Evolutionary conservation across 495 filamentous ascomycete genomes (phyloP).

Genomic region (Xylaria acuta): DNA sequence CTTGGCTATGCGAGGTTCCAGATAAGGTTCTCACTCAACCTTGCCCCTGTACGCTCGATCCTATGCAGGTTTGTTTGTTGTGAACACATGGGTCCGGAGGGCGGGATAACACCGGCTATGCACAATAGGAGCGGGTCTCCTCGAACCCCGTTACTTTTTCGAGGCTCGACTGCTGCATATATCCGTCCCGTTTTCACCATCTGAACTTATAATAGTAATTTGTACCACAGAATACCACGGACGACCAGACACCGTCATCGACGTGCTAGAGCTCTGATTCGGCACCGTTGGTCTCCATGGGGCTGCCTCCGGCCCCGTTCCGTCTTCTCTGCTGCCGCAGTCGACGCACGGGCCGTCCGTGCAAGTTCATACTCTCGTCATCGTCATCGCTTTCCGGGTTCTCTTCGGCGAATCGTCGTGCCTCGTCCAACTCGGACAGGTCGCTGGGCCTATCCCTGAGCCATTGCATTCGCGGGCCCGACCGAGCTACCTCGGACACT

Average conservation of each 20-base stretch:
- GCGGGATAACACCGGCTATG: neutral
- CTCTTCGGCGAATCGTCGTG: constrained; percentile 60
- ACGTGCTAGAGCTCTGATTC: constrained; percentile 52
- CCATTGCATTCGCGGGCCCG: constrained; percentile 96
- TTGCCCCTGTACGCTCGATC: neutral
- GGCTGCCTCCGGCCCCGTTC: constrained; percentile 54
- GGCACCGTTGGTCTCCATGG: constrained; percentile 60
- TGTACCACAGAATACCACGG: neutral
- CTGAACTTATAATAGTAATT: neutral
- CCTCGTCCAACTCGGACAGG: constrained; percentile 83
- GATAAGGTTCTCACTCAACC: neutral
- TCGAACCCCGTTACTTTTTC: neutral
- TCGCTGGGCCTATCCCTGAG: constrained; percentile 82
- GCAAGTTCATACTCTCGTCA: constrained; percentile 53
- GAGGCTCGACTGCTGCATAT: constrained; percentile 2
- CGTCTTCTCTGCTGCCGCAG: constrained; percentile 45
- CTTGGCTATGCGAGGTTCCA: neutral
- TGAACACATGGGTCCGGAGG: neutral
- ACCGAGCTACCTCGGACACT: constrained; percentile 83
- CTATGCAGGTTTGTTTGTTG: neutral
- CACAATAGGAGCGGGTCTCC: neutral
- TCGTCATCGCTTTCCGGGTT: constrained; percentile 54
- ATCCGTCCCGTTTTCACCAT: neutral
- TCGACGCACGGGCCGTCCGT: constrained; percentile 44
- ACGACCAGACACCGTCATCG: neutral